Conservation (phyloP, 169 alveolate species). For the Fabrea salina region DNA sequence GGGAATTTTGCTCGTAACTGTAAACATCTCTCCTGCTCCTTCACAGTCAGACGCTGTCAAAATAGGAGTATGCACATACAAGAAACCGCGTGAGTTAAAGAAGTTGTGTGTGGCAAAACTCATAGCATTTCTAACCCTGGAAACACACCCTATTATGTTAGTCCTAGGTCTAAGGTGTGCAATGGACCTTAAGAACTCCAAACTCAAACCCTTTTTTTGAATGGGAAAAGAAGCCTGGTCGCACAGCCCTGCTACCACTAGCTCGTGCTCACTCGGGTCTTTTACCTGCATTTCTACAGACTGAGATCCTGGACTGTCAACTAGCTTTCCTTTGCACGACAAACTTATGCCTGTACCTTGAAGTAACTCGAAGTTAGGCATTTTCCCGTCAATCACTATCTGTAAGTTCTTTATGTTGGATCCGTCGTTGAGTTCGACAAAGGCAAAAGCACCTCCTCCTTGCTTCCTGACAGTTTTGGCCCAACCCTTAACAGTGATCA, state of each 20-base stretch:
- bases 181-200: constrained; percentile 92
- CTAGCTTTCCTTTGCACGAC: constrained; percentile 85
- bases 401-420: constrained; percentile 88
- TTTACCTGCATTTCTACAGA: constrained; percentile 73
- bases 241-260: constrained; percentile 79
- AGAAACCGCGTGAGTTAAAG: constrained; percentile 93
- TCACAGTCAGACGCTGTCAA: constrained; percentile 99
- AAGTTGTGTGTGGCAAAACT: constrained; percentile 95
- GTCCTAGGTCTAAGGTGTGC: constrained; percentile 98
- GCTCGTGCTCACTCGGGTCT: constrained; percentile 51
- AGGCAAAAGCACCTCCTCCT: constrained; percentile 91
- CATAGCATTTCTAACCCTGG: constrained; percentile 92
- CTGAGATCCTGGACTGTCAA: constrained; percentile 90
- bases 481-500: constrained; percentile 90
- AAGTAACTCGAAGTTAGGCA: constrained; percentile 77
- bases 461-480: constrained; percentile 91
- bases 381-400: constrained; percentile 88
- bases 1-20: constrained; percentile 89
- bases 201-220: constrained; percentile 91
- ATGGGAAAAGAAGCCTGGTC: constrained; percentile 93
- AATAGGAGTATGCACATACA: constrained; percentile 96
- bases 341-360: constrained; percentile 36
- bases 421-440: constrained; percentile 96
- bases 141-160: constrained; percentile 91
- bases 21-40: constrained; percentile 99